These are phyloP conservation scores for Blastobotrys malaysiensis DNA, from an alignment of 1,139 yeast genomes.

Conservation along the genomic window DNA sequence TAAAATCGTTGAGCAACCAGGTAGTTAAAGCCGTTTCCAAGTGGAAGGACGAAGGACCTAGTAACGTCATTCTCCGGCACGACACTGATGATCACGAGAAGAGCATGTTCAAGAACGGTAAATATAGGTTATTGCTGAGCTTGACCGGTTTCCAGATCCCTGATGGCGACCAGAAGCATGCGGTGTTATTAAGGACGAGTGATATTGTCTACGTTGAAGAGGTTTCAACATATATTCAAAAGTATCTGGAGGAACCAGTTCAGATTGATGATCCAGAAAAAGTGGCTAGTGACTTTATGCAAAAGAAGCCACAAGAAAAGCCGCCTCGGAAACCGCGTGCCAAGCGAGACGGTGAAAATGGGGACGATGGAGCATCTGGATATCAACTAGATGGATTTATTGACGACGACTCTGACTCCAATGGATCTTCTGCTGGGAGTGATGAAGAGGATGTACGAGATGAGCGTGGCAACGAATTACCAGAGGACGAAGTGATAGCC, in stretches of 20 bases:
- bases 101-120: slow-evolving; percentile 21
- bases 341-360: slow-evolving; percentile 5
- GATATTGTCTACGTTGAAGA: slow-evolving; percentile 23
- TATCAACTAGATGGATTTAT: slow-evolving; percentile 12
- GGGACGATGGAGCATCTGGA: slow-evolving; percentile 5
- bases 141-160: slow-evolving; percentile 23
- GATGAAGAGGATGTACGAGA: slow-evolving; percentile 16
- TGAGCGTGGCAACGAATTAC: slow-evolving; percentile 15
- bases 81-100: not conserved
- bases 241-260: slow-evolving; percentile 33
- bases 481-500: slow-evolving; percentile 19
- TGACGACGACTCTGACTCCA: slow-evolving; percentile 19
- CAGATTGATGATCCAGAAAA: slow-evolving; percentile 34
- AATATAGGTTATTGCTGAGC: slow-evolving; percentile 28
- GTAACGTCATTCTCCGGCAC: not conserved
- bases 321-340: not conserved
- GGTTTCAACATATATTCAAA: slow-evolving; percentile 28
- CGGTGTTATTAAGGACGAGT: slow-evolving; percentile 19
- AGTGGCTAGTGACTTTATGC: slow-evolving; percentile 7
- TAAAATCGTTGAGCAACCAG: slow-evolving; percentile 43
- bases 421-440: slow-evolving; percentile 15
- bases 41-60: slow-evolving; percentile 15
- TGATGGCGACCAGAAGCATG: slow-evolving; percentile 5
- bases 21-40: slow-evolving; percentile 30
- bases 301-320: slow-evolving; percentile 1